Base-by-base conservation (phyloP, 2,329 filamentous ascomycete genomes). In the Bipolaris oryzae region DNA sequence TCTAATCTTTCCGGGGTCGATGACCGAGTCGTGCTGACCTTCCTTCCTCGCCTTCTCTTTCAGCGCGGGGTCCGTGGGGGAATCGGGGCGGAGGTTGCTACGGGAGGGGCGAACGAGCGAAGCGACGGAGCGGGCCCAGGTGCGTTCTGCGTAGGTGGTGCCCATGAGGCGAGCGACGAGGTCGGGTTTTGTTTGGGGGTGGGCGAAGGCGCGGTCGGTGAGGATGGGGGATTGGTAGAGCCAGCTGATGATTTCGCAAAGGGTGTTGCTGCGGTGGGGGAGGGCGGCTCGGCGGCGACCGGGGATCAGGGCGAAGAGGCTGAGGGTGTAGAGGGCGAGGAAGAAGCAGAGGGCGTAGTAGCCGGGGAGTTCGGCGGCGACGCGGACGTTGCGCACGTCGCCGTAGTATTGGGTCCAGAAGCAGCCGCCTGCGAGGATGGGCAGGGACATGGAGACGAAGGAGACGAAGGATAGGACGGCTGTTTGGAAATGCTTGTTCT, bases 181-280 rank as follows among this genome's bases (percentile, higher is more conserved):
- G 62, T 92, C 89, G 0, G 80, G 80, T 62, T 87, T 88, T n/a
- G 82, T 87, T 25, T 82, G 80, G 2, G 89, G 85, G 35, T 87
- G 84, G 48, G 87, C 83, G 72, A 97, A 94, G 0, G 89, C 85
- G 9, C 87, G 82, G 69, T 96, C 92, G 5, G 84, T 81, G 1
- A 91, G 79, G 16, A 96, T 79, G 21, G 89, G 88, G 41, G 87
- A 88, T 64, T 88, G 87, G 57, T 90, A 87, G 39, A 94, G 81
- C 72, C 94, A 93, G 69, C 87, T 89, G 64, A 96, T 84, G 20
- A 93, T 81, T 72, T 93, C 91, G 1, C 90, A 89, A 16, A 96
- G 81, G 44, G 85, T 91, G 58, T 83, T 85, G 38, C 90, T 87
- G 5, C 83, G 82, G 71, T 96, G 92, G 0, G 92, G 91, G 1